Evolutionary conservation across 176 grass and related monocot genomes (phyloP).

Genomic region (Rhipidocladum racemiflorum): DNA sequence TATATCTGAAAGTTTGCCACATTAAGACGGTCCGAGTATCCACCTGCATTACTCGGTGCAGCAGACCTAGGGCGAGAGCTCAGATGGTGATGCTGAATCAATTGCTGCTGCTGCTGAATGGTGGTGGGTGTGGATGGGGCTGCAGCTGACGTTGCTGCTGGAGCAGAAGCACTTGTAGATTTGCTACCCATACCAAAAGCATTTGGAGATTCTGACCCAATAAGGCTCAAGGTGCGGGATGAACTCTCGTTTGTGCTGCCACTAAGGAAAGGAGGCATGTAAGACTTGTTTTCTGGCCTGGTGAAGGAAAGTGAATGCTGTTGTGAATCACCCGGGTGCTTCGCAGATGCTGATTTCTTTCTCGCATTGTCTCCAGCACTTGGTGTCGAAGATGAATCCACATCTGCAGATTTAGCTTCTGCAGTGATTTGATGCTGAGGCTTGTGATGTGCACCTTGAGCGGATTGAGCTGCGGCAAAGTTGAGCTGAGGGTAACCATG

Average conservation of each 20-base stretch:
- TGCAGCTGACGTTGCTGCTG: slow-evolving; percentile 45
- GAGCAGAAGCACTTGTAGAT: slow-evolving; percentile 29
- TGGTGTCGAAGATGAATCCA: slow-evolving; percentile 51
- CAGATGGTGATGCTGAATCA: slow-evolving; percentile 53
- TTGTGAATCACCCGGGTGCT: slow-evolving; percentile 39
- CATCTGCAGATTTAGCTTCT: slow-evolving; percentile 64
- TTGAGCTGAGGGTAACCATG: slow-evolving; percentile 72
- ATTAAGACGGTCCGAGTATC: slow-evolving; percentile 37
- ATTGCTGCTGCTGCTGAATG: slow-evolving; percentile 53
- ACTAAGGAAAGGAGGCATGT: slow-evolving; percentile 48
- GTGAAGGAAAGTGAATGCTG: slow-evolving; percentile 90
- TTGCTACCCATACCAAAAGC: slow-evolving; percentile 47
- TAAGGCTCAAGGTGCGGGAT: slow-evolving; percentile 67
- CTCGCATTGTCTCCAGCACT: slow-evolving; percentile 54
- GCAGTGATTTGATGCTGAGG: slow-evolving; percentile 37
- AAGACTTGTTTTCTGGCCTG: slow-evolving; percentile 57
- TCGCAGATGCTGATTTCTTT: slow-evolving; percentile 53
- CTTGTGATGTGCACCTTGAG: slow-evolving; percentile 62
- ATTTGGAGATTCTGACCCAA: slow-evolving; percentile 56
- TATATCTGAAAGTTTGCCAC: slow-evolving; percentile 51
- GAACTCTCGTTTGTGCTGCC: slow-evolving; percentile 52
- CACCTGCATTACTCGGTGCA: slow-evolving; percentile 49
- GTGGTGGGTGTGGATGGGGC: slow-evolving; percentile 27
- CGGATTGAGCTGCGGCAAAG: slow-evolving; percentile 45
- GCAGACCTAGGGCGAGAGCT: slow-evolving; percentile 72